A percentile compares a stretch with the other conserved stretches of the same genome.
phyloP scores from a whole-genome alignment of 495 filamentous ascomycete species.

The Choiromyces venosus region DNA sequence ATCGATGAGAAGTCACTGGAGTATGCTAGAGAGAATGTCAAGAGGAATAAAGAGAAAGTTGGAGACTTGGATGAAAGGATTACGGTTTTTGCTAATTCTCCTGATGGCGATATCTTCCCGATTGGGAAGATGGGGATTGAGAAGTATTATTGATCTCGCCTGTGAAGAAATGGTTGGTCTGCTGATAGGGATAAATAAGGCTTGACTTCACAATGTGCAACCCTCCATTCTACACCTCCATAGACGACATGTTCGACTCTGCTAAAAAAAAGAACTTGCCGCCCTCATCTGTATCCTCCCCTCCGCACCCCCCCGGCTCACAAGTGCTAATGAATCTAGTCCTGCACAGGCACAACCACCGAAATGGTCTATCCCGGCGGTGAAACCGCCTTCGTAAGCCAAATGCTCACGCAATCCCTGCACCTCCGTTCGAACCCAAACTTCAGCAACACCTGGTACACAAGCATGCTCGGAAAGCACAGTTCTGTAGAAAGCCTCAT shows the following conservation, averaged over 20 bases:
- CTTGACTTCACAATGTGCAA: conserved; percentile 93
- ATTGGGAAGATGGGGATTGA: conserved; percentile 52
- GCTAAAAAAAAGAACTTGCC: conserved; percentile 60
- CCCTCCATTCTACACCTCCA: conserved; percentile 82
- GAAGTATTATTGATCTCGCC: conserved; percentile 43
- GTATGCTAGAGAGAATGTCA: conserved; percentile 61
- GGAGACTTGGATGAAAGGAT: conserved; percentile 52
- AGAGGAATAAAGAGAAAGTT: conserved; percentile 53
- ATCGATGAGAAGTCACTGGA: conserved; percentile 66
- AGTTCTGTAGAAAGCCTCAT: conserved; percentile 63
- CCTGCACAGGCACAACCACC: conserved; percentile 71
- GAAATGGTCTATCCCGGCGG: conserved; percentile 83
- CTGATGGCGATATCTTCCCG: conserved; percentile 57
- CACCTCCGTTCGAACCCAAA: conserved; percentile 43
- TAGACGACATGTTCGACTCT: conserved; percentile 59
- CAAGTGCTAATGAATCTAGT: conserved; percentile 35
- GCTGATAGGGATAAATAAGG: conserved; percentile 37
- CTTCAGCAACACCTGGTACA: conserved; percentile 74
- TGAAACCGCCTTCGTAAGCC: conserved; percentile 70
- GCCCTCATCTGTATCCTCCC: conserved; percentile 57
- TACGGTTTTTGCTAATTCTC: conserved; percentile 53
- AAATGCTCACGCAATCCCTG: conserved; percentile 70
- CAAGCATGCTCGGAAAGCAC: conserved; percentile 81
- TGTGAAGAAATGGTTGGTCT: neutral
- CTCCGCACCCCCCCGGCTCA: neutral